Evolutionary conservation across 1,284 basidiomycete genomes (phyloP).

Genomic region (Irpex sp.): DNA sequence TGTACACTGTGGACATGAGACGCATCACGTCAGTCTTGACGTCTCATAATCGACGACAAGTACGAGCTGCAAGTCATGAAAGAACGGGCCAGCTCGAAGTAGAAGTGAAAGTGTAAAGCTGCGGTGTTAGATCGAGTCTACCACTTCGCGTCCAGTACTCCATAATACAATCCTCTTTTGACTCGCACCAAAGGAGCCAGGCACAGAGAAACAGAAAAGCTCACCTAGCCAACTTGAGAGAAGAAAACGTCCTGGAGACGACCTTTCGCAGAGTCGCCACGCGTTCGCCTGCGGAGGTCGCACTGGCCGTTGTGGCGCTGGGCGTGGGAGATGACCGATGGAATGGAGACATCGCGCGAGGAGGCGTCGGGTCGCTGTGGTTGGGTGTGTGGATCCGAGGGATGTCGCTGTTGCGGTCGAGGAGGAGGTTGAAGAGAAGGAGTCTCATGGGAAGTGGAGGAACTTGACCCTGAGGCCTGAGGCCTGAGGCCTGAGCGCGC

Average conservation of each 20-base stretch:
- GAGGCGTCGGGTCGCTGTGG: no score
- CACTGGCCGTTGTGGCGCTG: not conserved
- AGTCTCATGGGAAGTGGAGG: no score
- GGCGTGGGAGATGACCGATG: not conserved
- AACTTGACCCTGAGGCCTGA: no score
- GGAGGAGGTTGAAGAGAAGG: not conserved
- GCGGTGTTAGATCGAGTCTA: not conserved
- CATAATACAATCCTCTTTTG: not conserved
- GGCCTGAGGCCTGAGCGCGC: no score
- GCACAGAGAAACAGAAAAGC: not conserved
- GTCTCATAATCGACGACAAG: not conserved
- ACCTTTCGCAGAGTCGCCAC: not conserved
- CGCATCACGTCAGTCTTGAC: not conserved
- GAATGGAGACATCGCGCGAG: not conserved
- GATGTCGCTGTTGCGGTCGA: not conserved
- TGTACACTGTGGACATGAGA: not conserved
- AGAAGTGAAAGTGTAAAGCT: not conserved
- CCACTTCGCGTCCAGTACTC: not conserved
- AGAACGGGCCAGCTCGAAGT: no score
- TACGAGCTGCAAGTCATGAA: no score
- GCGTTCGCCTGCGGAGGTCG: not conserved
- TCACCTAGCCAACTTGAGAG: not conserved
- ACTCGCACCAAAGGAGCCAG: not conserved
- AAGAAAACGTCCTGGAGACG: not conserved
- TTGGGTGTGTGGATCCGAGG: not conserved